These are phyloP conservation scores for Blakeslea trispora DNA, from an alignment of 371 early-diverging fungal genomes.

Conservation along the genomic window DNA sequence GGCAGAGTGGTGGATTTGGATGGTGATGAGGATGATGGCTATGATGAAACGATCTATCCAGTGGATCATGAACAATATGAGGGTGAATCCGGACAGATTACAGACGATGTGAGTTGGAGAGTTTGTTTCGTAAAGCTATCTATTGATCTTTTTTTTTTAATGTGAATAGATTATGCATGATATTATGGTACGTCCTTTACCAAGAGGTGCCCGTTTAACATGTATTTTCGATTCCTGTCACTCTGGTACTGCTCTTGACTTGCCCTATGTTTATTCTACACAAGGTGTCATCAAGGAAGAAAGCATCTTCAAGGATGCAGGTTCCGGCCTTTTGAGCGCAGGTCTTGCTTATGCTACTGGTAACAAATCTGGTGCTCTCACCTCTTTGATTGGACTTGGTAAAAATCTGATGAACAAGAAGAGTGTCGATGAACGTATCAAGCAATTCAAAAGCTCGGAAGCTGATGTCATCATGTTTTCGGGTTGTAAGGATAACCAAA, in stretches of 20 bases:
- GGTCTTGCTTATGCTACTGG: slow-evolving; percentile 55
- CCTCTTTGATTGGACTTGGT: slow-evolving; percentile 45
- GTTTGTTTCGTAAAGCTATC: neutral
- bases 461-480: slow-evolving; percentile 85
- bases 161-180: slow-evolving; percentile 67
- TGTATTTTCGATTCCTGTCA: slow-evolving; percentile 84
- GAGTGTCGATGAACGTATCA: slow-evolving; percentile 38
- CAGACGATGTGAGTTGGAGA: slow-evolving; percentile 68
- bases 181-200: slow-evolving; percentile 78
- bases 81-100: slow-evolving; percentile 69
- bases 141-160: neutral
- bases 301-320: slow-evolving; percentile 47
- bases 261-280: slow-evolving; percentile 78
- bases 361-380: slow-evolving; percentile 37
- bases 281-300: slow-evolving; percentile 62
- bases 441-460: slow-evolving; percentile 50
- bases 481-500: slow-evolving; percentile 88
- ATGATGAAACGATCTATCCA: slow-evolving; percentile 61
- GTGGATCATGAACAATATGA: slow-evolving; percentile 66
- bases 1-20: slow-evolving; percentile 62
- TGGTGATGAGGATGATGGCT: slow-evolving; percentile 86
- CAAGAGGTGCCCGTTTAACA: slow-evolving; percentile 80
- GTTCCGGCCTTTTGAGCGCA: slow-evolving; percentile 38
- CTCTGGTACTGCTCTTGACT: slow-evolving; percentile 80
- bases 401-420: slow-evolving; percentile 41